Percentiles rank a stretch among this genome's conserved stretches.
Conservation (phyloP, 768 basidiomycete species). For the Mycena pura region DNA sequence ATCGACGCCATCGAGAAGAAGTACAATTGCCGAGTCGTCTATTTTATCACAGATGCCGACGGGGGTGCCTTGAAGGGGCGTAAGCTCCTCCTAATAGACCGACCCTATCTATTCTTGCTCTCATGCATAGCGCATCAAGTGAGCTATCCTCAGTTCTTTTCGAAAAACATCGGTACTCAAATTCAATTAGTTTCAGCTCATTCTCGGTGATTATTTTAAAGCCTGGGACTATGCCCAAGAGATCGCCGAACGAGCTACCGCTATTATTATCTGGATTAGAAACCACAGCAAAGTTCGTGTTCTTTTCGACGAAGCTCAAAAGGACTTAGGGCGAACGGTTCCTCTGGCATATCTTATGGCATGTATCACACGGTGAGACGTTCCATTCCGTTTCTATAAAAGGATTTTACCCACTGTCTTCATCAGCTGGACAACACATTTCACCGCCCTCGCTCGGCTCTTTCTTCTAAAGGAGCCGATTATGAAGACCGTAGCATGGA, state of each 20-base stretch:
- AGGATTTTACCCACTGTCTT: too few species aligned
- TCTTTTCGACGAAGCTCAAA: slow-evolving; percentile 15
- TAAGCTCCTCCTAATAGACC: neutral
- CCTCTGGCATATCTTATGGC: slow-evolving; percentile 21
- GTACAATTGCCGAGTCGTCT: slow-evolving; percentile 1
- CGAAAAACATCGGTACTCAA: neutral
- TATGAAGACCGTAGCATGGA: neutral
- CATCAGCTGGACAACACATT: slow-evolving; percentile 26
- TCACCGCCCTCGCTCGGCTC: slow-evolving; percentile 16
- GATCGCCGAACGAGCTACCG: slow-evolving; percentile 13
- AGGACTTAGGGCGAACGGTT: too few species aligned
- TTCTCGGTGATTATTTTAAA: slow-evolving; percentile 22
- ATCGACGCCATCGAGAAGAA: slow-evolving; percentile 7
- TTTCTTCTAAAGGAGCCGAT: neutral
- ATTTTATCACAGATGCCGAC: slow-evolving; percentile 14
- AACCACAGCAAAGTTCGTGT: slow-evolving; percentile 19
- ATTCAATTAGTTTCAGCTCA: slow-evolving; percentile 23
- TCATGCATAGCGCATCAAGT: slow-evolving; percentile 19
- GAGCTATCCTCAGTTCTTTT: neutral
- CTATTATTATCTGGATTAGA: slow-evolving; percentile 17
- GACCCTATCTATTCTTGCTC: slow-evolving; percentile 1
- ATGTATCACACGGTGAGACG: too few species aligned
- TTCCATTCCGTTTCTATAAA: too few species aligned
- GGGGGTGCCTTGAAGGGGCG: slow-evolving; percentile 21
- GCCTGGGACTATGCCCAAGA: neutral